Conservation (phyloP, 768 basidiomycete genomes). For the Fibroporia radiculosa region DNA sequence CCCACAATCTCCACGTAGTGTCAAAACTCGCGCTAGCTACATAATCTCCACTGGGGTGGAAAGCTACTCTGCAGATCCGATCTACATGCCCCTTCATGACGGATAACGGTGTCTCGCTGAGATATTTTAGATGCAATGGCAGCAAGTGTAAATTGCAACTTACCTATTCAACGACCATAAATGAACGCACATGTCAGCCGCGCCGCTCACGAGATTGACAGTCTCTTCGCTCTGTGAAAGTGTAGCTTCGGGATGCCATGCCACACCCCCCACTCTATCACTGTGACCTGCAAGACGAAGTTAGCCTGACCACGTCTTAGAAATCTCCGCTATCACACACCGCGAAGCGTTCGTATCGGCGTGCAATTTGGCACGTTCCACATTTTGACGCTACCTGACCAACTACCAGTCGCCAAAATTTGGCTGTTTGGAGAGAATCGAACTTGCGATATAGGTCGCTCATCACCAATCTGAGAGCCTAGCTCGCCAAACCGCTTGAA, state of each 20-base stretch:
- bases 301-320: neutral
- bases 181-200: conserved; percentile 77
- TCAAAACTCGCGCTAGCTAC: conserved; percentile 95
- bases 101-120: conserved; percentile 79
- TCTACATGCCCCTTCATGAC: conserved; percentile 83
- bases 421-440: conserved; percentile 91
- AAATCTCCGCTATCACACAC: conserved; percentile 28
- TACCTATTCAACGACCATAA: conserved; percentile 87
- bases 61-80: conserved; percentile 89
- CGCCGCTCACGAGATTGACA: conserved; percentile 87
- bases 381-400: conserved; percentile 91
- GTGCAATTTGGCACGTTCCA: conserved; percentile 95
- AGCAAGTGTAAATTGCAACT: conserved; percentile 9
- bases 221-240: conserved; percentile 50
- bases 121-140: neutral
- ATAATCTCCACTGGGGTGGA: conserved; percentile 93
- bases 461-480: conserved; percentile 97
- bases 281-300: conserved; percentile 52
- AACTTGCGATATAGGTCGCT: conserved; percentile 87
- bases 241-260: conserved; percentile 96
- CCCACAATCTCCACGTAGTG: conserved; percentile 97
- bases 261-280: conserved; percentile 90
- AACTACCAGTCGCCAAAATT: conserved; percentile 86
- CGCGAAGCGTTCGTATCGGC: conserved; percentile 65
- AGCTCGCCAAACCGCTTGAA: conserved; percentile 79